Conservation (phyloP, 2,329 filamentous ascomycete species). For the Penicillium sp. region DNA sequence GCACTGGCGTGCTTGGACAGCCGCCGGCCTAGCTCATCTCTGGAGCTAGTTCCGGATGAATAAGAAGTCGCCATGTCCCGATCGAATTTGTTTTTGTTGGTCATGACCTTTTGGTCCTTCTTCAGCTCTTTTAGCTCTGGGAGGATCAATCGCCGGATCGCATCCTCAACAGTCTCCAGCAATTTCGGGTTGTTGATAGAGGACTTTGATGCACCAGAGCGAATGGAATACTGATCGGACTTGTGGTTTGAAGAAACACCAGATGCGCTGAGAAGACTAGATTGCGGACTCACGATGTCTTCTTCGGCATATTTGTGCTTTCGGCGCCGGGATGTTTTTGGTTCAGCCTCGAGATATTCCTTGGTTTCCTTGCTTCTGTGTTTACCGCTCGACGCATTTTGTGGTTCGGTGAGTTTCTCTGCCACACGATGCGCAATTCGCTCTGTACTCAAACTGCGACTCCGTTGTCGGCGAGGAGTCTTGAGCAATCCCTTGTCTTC, state of each 20-base stretch:
- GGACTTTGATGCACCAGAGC: slow-evolving; percentile 59
- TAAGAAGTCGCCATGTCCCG: slow-evolving; percentile 61
- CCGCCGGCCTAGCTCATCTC: slow-evolving; percentile 53
- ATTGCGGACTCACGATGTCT: slow-evolving; percentile 55
- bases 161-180: slow-evolving; percentile 87
- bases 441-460: slow-evolving; percentile 63
- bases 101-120: slow-evolving; percentile 76
- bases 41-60: slow-evolving; percentile 52
- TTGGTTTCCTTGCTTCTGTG: slow-evolving; percentile 44
- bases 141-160: slow-evolving; percentile 81
- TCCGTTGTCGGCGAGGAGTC: slow-evolving; percentile 56
- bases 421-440: slow-evolving; percentile 65
- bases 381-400: slow-evolving; percentile 44
- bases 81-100: slow-evolving; percentile 66
- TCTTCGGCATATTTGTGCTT: slow-evolving; percentile 53
- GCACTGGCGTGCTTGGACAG: slow-evolving; percentile 60
- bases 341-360: slow-evolving; percentile 44
- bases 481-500: slow-evolving; percentile 51
- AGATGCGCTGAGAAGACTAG: slow-evolving; percentile 58
- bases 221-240: slow-evolving; percentile 58
- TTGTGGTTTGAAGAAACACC: slow-evolving; percentile 53
- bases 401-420: slow-evolving; percentile 59
- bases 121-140: slow-evolving; percentile 90
- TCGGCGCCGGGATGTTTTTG: slow-evolving; percentile 47
- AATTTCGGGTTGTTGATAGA: slow-evolving; percentile 91